A percentile compares a stretch with the other conserved stretches of the same genome.
Evolutionary conservation across 1,139 yeast genomes (phyloP).

Genomic region (Spathaspora jeffriesii): DNA sequence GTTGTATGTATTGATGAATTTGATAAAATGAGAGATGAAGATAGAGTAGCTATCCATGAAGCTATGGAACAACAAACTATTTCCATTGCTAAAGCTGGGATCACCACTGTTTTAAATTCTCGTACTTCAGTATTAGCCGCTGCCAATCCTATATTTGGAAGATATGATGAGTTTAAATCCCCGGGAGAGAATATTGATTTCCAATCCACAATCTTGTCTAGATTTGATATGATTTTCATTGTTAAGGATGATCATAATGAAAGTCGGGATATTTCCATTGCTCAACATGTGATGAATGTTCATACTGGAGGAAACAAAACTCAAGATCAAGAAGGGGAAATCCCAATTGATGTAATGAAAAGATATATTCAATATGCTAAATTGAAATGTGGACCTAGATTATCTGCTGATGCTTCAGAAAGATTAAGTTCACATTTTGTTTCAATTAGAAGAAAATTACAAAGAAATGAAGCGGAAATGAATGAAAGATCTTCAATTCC

Average conservation of each 20-base stretch:
- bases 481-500: slow-evolving; percentile 96
- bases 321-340: slow-evolving; percentile 73
- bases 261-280: slow-evolving; percentile 83
- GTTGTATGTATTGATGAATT: slow-evolving; percentile 99
- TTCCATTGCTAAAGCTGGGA: slow-evolving; percentile 99
- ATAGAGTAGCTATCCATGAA: slow-evolving; percentile 98
- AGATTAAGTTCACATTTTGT: slow-evolving; percentile 94
- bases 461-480: slow-evolving; percentile 76
- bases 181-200: slow-evolving; percentile 99
- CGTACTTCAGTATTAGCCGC: slow-evolving; percentile 97
- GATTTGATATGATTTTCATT: slow-evolving; percentile 98
- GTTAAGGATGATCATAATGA: slow-evolving; percentile 95
- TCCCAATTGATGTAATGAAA: slow-evolving; percentile 88
- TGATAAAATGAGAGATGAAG: slow-evolving; percentile 99
- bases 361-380: slow-evolving; percentile 91
- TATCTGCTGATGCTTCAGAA: slow-evolving; percentile 89
- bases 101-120: slow-evolving; percentile 92
- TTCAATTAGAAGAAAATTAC: slow-evolving; percentile 82
- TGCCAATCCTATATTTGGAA: slow-evolving; percentile 95
- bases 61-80: slow-evolving; percentile 99
- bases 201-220: slow-evolving; percentile 93
- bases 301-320: slow-evolving; percentile 69
- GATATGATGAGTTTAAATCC: slow-evolving; percentile 93
- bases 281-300: slow-evolving; percentile 92
- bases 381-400: slow-evolving; percentile 87